phyloP scores from a whole-genome alignment of 169 alveolate genomes.

The Plasmodium vinckei region DNA sequence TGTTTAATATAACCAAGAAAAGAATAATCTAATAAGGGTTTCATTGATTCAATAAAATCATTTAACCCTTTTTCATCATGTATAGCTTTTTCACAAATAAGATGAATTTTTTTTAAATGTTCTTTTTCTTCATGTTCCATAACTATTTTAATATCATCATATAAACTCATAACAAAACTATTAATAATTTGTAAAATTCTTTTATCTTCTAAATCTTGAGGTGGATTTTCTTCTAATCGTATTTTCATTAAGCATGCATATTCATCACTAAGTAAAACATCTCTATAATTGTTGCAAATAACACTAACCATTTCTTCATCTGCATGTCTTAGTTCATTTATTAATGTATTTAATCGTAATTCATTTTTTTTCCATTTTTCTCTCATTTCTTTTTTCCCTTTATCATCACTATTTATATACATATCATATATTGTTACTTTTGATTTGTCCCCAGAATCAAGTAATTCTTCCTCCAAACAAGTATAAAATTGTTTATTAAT shows the following conservation, averaged over 20 bases:
- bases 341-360: constrained; percentile 58
- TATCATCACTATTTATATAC: constrained; percentile 20
- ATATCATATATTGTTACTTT: constrained; percentile 21
- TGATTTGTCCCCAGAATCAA: constrained; percentile 3
- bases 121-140: constrained; percentile 76
- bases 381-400: constrained; percentile 57
- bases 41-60: constrained; percentile 79
- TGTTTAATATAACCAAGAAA: constrained; percentile 79
- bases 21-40: constrained; percentile 78
- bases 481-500: constrained; percentile 37
- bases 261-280: constrained; percentile 69
- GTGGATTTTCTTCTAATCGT: constrained; percentile 43
- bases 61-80: constrained; percentile 76
- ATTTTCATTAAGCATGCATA: constrained; percentile 59
- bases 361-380: constrained; percentile 70
- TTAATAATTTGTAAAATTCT: constrained; percentile 58
- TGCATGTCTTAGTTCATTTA: constrained; percentile 33
- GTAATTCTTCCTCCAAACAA: constrained; percentile 54
- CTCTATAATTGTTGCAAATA: constrained; percentile 72
- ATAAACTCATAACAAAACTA: constrained; percentile 76
- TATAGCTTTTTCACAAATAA: constrained; percentile 79
- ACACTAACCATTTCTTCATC: constrained; percentile 65
- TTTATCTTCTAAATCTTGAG: constrained; percentile 43
- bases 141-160: constrained; percentile 79
- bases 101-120: constrained; percentile 78